phyloP scores from a whole-genome alignment of 164 flowering plant species.

The Piper longum region DNA sequence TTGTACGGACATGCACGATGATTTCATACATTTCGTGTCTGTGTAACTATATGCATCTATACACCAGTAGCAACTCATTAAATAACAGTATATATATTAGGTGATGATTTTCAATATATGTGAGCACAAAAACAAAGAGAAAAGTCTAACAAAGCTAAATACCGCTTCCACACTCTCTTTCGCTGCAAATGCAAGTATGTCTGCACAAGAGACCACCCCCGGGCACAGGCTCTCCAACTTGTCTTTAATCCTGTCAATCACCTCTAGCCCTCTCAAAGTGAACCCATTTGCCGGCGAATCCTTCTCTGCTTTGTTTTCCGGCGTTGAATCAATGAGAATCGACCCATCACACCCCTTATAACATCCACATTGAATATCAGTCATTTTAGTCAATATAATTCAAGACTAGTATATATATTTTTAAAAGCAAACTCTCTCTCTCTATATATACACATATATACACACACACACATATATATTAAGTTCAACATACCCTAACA shows the following conservation, averaged over 20 bases:
- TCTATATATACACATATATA: too few species aligned
- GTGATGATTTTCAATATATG: too few species aligned
- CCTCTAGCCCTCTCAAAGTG: conserved; percentile 40
- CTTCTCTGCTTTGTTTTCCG: conserved; percentile 32
- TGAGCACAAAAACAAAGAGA: background rate
- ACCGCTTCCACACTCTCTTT: conserved; percentile 35
- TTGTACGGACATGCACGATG: too few species aligned
- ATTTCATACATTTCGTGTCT: too few species aligned
- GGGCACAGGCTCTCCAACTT: conserved; percentile 29
- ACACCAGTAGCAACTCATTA: too few species aligned
- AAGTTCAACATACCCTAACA: conserved; percentile 4
- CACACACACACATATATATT: too few species aligned
- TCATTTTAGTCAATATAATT: background rate
- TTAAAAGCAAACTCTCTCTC: too few species aligned
- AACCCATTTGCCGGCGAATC: conserved; percentile 30
- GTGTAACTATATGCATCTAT: too few species aligned
- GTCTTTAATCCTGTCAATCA: conserved; percentile 41
- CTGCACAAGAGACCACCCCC: conserved; percentile 51
- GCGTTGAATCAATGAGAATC: conserved; percentile 30
- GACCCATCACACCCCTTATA: conserved; percentile 62
- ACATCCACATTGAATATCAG: background rate
- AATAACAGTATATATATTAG: too few species aligned
- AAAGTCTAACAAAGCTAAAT: background rate
- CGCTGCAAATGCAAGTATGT: conserved; percentile 12
- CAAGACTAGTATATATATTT: background rate